Evolutionary conservation across 139 green algal genomes (phyloP), one percentile per base, ranked within the genome.

Genomic region (Eudorina sp.): DNA sequence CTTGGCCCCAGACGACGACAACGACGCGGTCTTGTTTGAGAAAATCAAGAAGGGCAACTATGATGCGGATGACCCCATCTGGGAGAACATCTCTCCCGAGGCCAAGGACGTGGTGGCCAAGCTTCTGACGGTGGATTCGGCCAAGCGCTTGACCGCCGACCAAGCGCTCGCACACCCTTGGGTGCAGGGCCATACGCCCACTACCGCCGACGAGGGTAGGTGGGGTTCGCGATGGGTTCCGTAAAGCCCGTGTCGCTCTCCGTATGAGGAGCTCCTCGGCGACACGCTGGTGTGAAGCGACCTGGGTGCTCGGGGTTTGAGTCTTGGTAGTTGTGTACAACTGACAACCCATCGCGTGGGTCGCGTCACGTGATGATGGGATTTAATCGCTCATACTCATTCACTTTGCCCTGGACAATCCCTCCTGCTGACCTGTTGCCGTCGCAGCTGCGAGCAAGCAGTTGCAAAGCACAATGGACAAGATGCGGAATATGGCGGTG

Each of bases 41-140:
- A 97, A 97, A 92, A 97, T 97, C 88, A 95, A 96, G 80, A 91
- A 91, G 36, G 94, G 93, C 64, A 93, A 94, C 79, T 97, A 96
- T 72, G 95, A 97, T 84, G 95, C 92, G n/a, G 95, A 96, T 40
- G 95, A 97, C 70, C 95, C 95, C 18, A 95, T 97, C 76, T 97
- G 95, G 95, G 92, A 96, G 58, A 92, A 91, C 78, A 94, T 97
- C 41, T 95, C 91, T 1, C 38, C 62, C 2, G 92, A 93, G 51
- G 95, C 94, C 41, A 97, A 97, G 90, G 94, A 96, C 89, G 76
- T 96, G 4, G 93, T 97, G 21, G 90, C 89, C 29, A 88, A 91
- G 75, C 92, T 97, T 83, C 90, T 97, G 29, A 95, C 93, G 13
- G 93, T 97, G 53, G 92, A 98, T 90, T 89, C 91, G 9, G 78